Percentiles rank a stretch among this genome's conserved stretches.
These are phyloP conservation scores for Leptodontidium sp. DNA, from an alignment of 2,329 filamentous ascomycete species.

Conservation along the genomic window DNA sequence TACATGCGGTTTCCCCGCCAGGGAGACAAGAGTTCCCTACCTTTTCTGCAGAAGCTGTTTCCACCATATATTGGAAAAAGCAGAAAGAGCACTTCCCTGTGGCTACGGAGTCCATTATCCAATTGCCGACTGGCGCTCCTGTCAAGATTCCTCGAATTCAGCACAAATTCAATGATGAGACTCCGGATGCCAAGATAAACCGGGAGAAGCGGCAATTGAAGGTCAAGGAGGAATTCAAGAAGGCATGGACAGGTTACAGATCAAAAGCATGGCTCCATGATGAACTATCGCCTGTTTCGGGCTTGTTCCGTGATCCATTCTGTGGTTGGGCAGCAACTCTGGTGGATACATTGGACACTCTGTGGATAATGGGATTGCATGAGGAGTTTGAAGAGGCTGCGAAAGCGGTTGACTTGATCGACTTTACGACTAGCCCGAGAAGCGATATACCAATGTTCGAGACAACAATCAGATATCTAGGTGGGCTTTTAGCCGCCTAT, in stretches of 20 bases:
- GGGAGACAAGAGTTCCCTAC: slow-evolving; percentile 41
- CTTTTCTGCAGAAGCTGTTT: slow-evolving; percentile 31
- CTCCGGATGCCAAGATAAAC: slow-evolving; percentile 63
- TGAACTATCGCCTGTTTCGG: slow-evolving; percentile 79
- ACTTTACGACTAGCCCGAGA: slow-evolving; percentile 78
- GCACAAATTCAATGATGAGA: slow-evolving; percentile 73
- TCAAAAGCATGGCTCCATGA: slow-evolving; percentile 85
- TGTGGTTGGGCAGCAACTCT: slow-evolving; percentile 91
- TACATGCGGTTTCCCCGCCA: slow-evolving; percentile 43
- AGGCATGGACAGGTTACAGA: slow-evolving; percentile 85
- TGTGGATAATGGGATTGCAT: slow-evolving; percentile 86
- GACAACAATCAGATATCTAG: slow-evolving; percentile 89
- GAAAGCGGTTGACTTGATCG: slow-evolving; percentile 73
- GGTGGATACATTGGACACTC: slow-evolving; percentile 82
- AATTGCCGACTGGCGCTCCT: slow-evolving; percentile 75
- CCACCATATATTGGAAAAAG: slow-evolving; percentile 74
- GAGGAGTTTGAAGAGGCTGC: slow-evolving; percentile 84
- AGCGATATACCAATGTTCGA: slow-evolving; percentile 88
- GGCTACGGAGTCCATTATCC: slow-evolving; percentile 72
- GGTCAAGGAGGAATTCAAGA: slow-evolving; percentile 78
- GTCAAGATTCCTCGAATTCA: slow-evolving; percentile 81
- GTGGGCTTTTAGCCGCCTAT: slow-evolving; percentile 84
- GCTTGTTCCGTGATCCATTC: slow-evolving; percentile 78
- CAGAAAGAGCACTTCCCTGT: slow-evolving; percentile 81
- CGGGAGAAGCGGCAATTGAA: slow-evolving; percentile 69